Evolutionary conservation across 306 rosid genomes (phyloP).

Genomic region (Prunus mira): DNA sequence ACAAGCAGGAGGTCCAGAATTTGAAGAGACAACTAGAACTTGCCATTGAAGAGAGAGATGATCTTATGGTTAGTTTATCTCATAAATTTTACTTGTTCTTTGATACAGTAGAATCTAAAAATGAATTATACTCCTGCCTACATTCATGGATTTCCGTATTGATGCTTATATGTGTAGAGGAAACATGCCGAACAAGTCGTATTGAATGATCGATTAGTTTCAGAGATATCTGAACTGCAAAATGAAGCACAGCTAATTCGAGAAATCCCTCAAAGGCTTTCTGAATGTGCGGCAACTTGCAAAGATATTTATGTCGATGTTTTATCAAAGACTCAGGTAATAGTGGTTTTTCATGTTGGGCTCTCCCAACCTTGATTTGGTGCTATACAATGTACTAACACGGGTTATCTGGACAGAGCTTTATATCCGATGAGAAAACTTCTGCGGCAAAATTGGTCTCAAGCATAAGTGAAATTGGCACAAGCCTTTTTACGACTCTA

Average conservation of each 20-base stretch:
- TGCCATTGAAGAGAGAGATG: conserved; percentile 61
- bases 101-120: conserved; percentile 3
- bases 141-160: not conserved
- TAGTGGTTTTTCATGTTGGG: conserved; percentile 12
- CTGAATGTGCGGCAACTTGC: conserved; percentile 52
- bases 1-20: conserved; percentile 48
- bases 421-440: conserved; percentile 41
- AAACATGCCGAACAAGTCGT: conserved; percentile 52
- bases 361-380: conserved; percentile 18
- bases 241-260: conserved; percentile 45
- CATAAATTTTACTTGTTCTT: conserved; percentile 6
- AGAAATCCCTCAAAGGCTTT: conserved; percentile 48
- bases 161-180: conserved; percentile 42
- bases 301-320: conserved; percentile 59
- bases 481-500: conserved; percentile 52
- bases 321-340: conserved; percentile 66
- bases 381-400: conserved; percentile 15
- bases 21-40: conserved; percentile 60
- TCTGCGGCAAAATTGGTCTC: conserved; percentile 53
- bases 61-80: conserved; percentile 61
- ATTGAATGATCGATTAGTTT: conserved; percentile 39
- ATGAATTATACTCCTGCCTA: not conserved
- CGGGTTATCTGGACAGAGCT: conserved; percentile 40
- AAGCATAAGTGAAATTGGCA: conserved; percentile 61
- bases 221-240: conserved; percentile 44